Evolutionary conservation across 2,329 filamentous ascomycete genomes (phyloP), one percentile per base, ranked within the genome.

Genomic region (Alternaria angustiovoidea): DNA sequence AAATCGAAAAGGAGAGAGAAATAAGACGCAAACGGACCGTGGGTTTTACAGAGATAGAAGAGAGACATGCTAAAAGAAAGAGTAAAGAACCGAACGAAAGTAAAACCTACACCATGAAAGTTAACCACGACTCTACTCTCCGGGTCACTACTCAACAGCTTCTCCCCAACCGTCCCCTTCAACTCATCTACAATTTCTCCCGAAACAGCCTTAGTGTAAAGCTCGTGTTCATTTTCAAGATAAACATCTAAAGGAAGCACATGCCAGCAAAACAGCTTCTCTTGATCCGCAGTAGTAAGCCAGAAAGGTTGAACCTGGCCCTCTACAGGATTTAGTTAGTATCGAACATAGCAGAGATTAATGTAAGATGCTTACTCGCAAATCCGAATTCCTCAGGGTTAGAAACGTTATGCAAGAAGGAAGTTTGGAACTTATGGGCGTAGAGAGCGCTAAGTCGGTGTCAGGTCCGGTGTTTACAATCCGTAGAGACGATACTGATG

Each of bases 221-320:
- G 81, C 14, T 81, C 80, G 22, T 83, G 79, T 71, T 96, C 91
- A 69, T 96, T 86, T 66, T 90, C 84, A 7, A 88, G 82, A 75
- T 96, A 96, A 0, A 92, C 81, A 52, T 90, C 88, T 7, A 96
- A 79, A 0, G 94, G 94, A 49, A 97, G 81, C 55, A 98, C 85
- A 73, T 97, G 94, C 94, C 94, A 98, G 26, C 91, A 91, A 74
- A 95, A 96, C 18, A 98, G 81, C 2, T 83, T 87, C 77, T 94
- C 89, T 39, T 88, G 87, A 75, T 97, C 94, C 1, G 87, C 82
- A 0, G 93, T 95, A 4, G 80, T 81, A 38, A 98, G 80, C 48
- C 87, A 88, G 76, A 98, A 97, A 0, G 94, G 91, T 6, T 92
- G 93, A 3, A 96, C 91, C 80, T 98, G 94, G 68, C 93, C 93